Evolutionary conservation across 2,329 filamentous ascomycete genomes (phyloP), one percentile per base, ranked within the genome.

Genomic region (Ceratocystis variospora): DNA sequence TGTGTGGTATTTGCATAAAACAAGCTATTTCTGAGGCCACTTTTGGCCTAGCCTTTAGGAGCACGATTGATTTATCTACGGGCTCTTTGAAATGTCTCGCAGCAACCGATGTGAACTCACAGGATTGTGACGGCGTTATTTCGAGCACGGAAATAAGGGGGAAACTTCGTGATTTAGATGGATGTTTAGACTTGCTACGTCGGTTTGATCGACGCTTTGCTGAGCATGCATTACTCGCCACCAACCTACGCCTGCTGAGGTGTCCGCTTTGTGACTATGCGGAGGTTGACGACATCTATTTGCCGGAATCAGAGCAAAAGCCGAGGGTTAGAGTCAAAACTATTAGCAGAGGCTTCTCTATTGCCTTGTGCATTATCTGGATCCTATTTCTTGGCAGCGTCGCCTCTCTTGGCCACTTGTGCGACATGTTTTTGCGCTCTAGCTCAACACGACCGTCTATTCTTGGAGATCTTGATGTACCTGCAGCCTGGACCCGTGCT

Each of bases 251-350:
- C 2, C 81, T 97, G 1, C 80, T 94, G 61, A 86, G 87, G 48
- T 97, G 94, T 72, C 91, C 92, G 0, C 96, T 95, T 73, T 99
- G 93, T 79, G 81, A 81, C 70, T 99, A 97, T 73, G 90, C 90
- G 41, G 94, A 97, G 77, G 81, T 91, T 31, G 90, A 96, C 74
- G 87, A 89, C 66, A 77, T 88, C 19, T 89, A 89, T 73, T 76
- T 86, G 31, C 12, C 41, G 31, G 12, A 22, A 19, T 19, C 55
- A 17, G 55, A 59, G 33, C 15, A 59, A 19, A 33, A 3, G 28
- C 25, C 22, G n/a, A 17, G 15, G 6, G 2, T 25, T n/a, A 22
- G 31, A 59, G 37, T 46, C 61, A 48, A 19, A 22, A 59, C 28
- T n/a, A 8, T 33, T 3, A 17, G 17, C 25, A 59, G 31, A 7